Base-by-base conservation (phyloP, 768 basidiomycete genomes). In the Rhodotorula toruloides region DNA sequence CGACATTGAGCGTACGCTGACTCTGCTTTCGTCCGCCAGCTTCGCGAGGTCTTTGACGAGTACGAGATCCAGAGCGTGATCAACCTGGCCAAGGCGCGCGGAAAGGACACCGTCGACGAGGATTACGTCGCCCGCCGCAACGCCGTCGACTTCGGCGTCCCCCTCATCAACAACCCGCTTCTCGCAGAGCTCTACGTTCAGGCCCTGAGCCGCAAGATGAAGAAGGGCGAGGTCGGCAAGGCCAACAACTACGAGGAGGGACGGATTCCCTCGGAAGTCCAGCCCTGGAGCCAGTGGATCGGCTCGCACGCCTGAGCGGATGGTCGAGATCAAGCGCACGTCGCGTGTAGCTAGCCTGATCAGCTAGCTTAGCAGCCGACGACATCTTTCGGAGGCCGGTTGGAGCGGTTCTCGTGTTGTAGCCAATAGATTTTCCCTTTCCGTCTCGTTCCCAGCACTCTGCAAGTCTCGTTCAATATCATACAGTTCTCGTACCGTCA, bases 111-210 rank as follows among this genome's bases (percentile, higher is more conserved):
- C 19, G 81, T 85, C 19, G 96, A 98, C 76, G 90, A 97, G 76
- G 92, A 98, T 74, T 99, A 99, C 74, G 93, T 97, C 53, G 94
- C 96, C 60, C 84, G 96, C 76, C 83, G 88, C 86, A 88, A 75
- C 73, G 66, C 66, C 22, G 66, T 67, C 55, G 93, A 98, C 80
- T 98, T 97, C 71, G 96, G 96, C 65, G 78, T 97, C 62, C 88
- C 91, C 17, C 78, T 97, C 61, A 80, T 98, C 71, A 96, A 94
- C 81, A 90, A 97, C 76, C 84, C 91, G 56, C 86, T 85, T 63
- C 88, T 86, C 63, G 96, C 94, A 4, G 83, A 86, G 71, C 83
- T 99, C 1, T 71, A 43, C 54, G 93, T 97, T 42, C 90, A 94
- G 77, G 84, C 87, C 68, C 80, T 99, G 62, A 88, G 83, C 8